Evolutionary conservation across 2,329 filamentous ascomycete species (phyloP), one percentile per base, ranked within the genome.

Genomic region (Trichophyton schoenleinii): DNA sequence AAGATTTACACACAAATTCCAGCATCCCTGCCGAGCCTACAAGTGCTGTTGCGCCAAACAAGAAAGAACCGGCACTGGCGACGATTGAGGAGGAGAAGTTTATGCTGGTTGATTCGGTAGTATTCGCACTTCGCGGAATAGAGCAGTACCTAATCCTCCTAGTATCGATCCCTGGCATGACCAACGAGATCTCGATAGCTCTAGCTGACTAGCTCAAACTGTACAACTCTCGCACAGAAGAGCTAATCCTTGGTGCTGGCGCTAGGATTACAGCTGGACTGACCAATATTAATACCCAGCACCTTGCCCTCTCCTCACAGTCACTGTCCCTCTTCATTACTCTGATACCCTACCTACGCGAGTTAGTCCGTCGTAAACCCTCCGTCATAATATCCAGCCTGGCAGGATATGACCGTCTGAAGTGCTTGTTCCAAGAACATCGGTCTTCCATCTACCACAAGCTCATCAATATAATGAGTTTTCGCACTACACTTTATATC

Each of bases 211-310:
- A 79, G 61, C 72, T 80, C 20, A 77, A 78, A 18, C 74, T 77
- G 22, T 81, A 80, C 72, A 80, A 81, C 64, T 79, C 77, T 3
- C 73, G 78, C 20, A 70, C 77, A 3, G 76, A 73, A 61, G 78
- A 81, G 65, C 72, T 80, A 25, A 78, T 80, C 59, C 76, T 81
- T 28, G 79, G 78, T n/a, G 79, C 79, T 2, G 79, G 79, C 44
- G 79, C 79, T 8, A 80, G 77, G 59, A 72, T 76, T 28, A 73
- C 70, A 34, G 78, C 78, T 2, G 78, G 78, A 3, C 69, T 81
- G 13, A 79, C 78, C 60, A 80, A 80, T 65, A 80, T 80, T 68
- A 77, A 74, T 36, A 80, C 79, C 28, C 80, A 80, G 63, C 78
- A 81, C 66, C 72, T 81, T 3, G 78, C 79, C 11, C 75, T 80